Percentiles rank a stretch among this genome's conserved stretches.
Evolutionary conservation across 371 early-diverging fungal genomes (phyloP).

Genomic region (Batkoa obscura): DNA sequence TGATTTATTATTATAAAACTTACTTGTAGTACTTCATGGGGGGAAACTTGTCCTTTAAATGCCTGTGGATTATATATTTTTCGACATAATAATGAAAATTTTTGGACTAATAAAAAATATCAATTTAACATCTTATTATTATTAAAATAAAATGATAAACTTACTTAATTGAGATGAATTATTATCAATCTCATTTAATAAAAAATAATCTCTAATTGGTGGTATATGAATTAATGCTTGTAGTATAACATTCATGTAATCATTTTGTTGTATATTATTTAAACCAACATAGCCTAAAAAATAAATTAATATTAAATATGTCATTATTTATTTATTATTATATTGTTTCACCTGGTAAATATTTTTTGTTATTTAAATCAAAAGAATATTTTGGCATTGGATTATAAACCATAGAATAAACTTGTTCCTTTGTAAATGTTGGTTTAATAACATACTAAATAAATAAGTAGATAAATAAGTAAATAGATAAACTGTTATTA

Average conservation of each 20-base stretch:
- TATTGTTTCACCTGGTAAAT: slow-evolving; percentile 42
- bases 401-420: slow-evolving; percentile 40
- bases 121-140: background rate
- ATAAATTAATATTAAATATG: background rate
- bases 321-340: background rate
- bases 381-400: slow-evolving; percentile 24
- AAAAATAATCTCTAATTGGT: slow-evolving; percentile 67
- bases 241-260: slow-evolving; percentile 85
- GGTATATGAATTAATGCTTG: slow-evolving; percentile 81
- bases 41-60: slow-evolving; percentile 91
- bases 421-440: slow-evolving; percentile 48
- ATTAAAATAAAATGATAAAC: background rate
- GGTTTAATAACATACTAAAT: slow-evolving; percentile 66
- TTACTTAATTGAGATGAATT: slow-evolving; percentile 30
- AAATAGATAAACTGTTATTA: background rate
- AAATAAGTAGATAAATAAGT: background rate
- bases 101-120: slow-evolving; percentile 23
- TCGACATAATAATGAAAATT: slow-evolving; percentile 60
- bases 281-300: slow-evolving; percentile 73
- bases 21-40: slow-evolving; percentile 85
- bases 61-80: slow-evolving; percentile 90
- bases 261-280: slow-evolving; percentile 90
- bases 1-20: background rate
- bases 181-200: slow-evolving; percentile 38
- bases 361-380: slow-evolving; percentile 74